These are phyloP conservation scores for Chlamydomonas sp. DNA, from an alignment of 139 green algal genomes.

Conservation along the genomic window DNA sequence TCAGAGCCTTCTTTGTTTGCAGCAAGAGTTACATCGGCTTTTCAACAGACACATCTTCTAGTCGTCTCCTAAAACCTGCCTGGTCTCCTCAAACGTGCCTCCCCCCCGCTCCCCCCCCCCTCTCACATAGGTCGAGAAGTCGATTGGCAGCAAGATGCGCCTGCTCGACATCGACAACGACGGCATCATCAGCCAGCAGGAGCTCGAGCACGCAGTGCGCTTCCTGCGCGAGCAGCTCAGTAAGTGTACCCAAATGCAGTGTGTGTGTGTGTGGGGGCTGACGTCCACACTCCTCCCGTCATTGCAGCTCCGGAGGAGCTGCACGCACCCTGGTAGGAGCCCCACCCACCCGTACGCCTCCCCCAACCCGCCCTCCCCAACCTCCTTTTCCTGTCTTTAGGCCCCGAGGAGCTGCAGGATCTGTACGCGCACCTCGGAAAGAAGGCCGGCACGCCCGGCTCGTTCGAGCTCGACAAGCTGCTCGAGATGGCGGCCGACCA, in stretches of 20 bases:
- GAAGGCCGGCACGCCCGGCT: not conserved
- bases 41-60: no score
- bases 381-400: not conserved
- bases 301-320: no score
- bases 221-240: constrained; percentile 60
- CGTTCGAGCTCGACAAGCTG: not conserved
- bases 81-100: no score
- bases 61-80: no score
- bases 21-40: no score
- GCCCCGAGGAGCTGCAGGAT: not conserved
- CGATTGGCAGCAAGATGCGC: constrained; percentile 59
- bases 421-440: constrained; percentile 3
- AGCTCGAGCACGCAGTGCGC: constrained; percentile 55
- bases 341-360: no score
- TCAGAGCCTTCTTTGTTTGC: no score
- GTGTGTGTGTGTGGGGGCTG: not conserved
- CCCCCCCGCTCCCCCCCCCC: no score
- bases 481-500: not conserved
- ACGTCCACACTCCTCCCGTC: not conserved
- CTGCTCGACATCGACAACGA: constrained; percentile 72
- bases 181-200: constrained; percentile 46
- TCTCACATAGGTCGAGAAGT: constrained; percentile 37
- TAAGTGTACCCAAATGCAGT: not conserved
- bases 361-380: no score
- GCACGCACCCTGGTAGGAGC: no score